These are phyloP conservation scores for Aspergillus versicolor DNA, from an alignment of 2,329 filamentous ascomycete species.

Conservation along the genomic window DNA sequence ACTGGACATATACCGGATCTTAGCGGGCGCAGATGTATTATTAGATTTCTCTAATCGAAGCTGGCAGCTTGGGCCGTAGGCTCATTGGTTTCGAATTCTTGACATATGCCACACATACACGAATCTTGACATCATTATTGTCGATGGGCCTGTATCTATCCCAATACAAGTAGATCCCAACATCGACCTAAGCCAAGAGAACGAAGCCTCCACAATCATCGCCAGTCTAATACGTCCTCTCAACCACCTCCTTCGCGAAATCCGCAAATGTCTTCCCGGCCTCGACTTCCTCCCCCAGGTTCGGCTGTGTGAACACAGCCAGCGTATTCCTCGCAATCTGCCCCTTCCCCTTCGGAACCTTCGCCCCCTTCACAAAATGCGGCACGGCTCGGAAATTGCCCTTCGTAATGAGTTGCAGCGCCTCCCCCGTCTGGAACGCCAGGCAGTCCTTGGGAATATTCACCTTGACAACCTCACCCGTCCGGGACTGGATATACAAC, in stretches of 20 bases:
- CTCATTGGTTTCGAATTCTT: background rate
- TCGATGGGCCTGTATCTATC: background rate
- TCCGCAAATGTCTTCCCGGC: constrained; percentile 71
- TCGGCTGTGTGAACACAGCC: constrained; percentile 96
- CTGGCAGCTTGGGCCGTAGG: background rate
- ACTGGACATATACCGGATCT: background rate
- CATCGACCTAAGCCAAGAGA: background rate
- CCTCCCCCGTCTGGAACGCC: constrained; percentile 93
- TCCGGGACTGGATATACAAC: constrained; percentile 88
- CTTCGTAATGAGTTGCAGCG: constrained; percentile 84
- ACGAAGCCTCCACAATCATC: background rate
- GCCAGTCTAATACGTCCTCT: constrained; percentile 56
- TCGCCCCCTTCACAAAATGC: constrained; percentile 84
- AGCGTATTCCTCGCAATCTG: constrained; percentile 79
- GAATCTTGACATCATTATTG: background rate
- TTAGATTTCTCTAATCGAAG: background rate
- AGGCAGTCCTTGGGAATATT: constrained; percentile 88
- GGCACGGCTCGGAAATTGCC: constrained; percentile 92
- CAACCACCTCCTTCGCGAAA: constrained; percentile 78
- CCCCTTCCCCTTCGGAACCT: constrained; percentile 50
- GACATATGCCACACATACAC: background rate
- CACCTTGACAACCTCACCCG: constrained; percentile 81
- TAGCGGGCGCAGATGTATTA: background rate
- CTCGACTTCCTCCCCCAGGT: constrained; percentile 70
- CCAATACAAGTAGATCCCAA: background rate